These are phyloP conservation scores for Colletotrichum sp. DNA, from an alignment of 2,329 filamentous ascomycete genomes.

Conservation along the genomic window DNA sequence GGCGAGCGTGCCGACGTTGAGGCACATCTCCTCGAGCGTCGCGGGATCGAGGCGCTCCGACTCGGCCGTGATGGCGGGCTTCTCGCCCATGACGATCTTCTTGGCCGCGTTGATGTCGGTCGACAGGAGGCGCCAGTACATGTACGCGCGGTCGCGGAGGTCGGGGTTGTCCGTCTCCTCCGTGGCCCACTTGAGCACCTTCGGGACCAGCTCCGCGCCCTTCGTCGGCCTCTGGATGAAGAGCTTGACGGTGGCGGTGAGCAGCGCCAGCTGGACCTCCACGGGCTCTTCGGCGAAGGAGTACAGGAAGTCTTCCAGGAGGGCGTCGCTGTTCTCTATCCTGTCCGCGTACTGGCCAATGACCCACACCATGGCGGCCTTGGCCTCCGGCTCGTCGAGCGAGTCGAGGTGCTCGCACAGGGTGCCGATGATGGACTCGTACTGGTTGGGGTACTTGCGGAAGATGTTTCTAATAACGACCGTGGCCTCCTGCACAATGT, in stretches of 20 bases:
- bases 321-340: conserved; percentile 93
- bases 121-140: conserved; percentile 98
- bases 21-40: conserved; percentile 95
- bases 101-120: conserved; percentile 89
- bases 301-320: conserved; percentile 94
- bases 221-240: conserved; percentile 98
- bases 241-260: conserved; percentile 96
- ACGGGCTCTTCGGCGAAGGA: conserved; percentile 94
- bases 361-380: conserved; percentile 99
- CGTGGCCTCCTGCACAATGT: conserved; percentile 98
- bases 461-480: conserved; percentile 99
- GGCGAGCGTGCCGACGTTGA: conserved; percentile 93
- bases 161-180: conserved; percentile 99
- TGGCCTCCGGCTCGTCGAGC: conserved; percentile 95
- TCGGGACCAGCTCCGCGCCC: conserved; percentile 89
- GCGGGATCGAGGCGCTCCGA: conserved; percentile 90
- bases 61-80: conserved; percentile 94
- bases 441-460: conserved; percentile 98
- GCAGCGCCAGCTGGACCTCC: conserved; percentile 91
- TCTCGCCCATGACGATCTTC: conserved; percentile 94
- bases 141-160: conserved; percentile 92
- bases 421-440: conserved; percentile 95
- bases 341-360: conserved; percentile 97
- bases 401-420: conserved; percentile 96
- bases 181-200: conserved; percentile 97